Base-by-base conservation (phyloP, 495 filamentous ascomycete genomes). In the Cladorrhinum samala region DNA sequence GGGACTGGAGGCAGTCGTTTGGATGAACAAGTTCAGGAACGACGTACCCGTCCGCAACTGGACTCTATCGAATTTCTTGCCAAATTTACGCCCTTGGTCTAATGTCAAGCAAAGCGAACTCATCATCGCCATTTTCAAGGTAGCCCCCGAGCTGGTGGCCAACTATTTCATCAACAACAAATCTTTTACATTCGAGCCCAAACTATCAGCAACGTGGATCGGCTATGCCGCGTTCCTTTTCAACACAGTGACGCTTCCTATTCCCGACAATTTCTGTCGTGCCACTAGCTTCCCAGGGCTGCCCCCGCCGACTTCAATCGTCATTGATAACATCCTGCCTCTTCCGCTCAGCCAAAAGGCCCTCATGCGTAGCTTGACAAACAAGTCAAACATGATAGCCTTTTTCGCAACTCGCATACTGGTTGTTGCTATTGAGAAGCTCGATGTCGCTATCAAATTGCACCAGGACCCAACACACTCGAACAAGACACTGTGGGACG, bases 121-220 rank as follows among this genome's bases (percentile, higher is more conserved):
- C 3, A 67, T 95, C 1, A 71, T 90, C 1, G 74, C 80, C 6
- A 89, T 95, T 33, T 95, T 96, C 67, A 78, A 79, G 61, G 78
- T 80, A 14, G 85, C 85, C 1, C 91, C 93, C 5, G 91, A 96
- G 65, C 71, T 96, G 17, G 80, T 95, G 4, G 83, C 89, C 9
- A 80, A 87, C 58, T 96, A 91, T 65, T 97, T 95, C 58, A 74
- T 80, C 46, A 83, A 79, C 62, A 89, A 86, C 65, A 84, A 83
- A 39, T 78, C 82, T 59, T 95, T 97, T 66, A 77, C 83, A 3
- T 88, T 94, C 46, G 94, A 96, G 21, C 91, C 93, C 0, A 97
- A 96, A 61, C 75, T 91, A 9, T 89, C 89, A 1, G 77, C 88
- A 0, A 92, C 91, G 3, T 99, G 93, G 93, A 85, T 97, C 58